Evolutionary conservation across 2,329 filamentous ascomycete genomes (phyloP), one percentile per base, ranked within the genome.

Genomic region (Fusarium longipes): DNA sequence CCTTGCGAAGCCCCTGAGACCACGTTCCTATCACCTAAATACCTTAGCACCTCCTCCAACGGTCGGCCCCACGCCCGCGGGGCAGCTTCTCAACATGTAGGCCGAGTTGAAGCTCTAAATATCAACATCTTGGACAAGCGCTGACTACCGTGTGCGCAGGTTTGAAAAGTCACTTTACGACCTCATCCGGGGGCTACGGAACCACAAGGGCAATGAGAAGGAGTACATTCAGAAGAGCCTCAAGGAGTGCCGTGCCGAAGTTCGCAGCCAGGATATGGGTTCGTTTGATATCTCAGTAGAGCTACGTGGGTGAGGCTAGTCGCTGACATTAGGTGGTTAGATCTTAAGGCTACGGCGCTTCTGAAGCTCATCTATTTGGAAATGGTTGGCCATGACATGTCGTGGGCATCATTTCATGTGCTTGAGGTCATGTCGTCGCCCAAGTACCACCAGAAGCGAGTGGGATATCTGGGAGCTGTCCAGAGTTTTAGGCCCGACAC

Each of bases 351-450:
- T 20, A 98, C 93, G 32, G 96, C 96, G 43, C 86, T 99, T 53
- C 84, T 99, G 75, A 99, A 99, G 83, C 87, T 99, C 73, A 91
- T 97, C 52, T 99, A 99, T 78, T 88, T 99, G 70, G 96, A 99
- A 78, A 99, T 99, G 96, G 94, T 98, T 72, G 96, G 96, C 15
- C 92, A 98, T 77, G 96, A 98, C 80, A 99, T 99, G 96, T 97
- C 95, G 5, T 99, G 96, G 96, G 96, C 96, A 6, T 94, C 94
- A 14, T 99, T 99, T 81, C 93, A 99, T 78, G 95, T 98, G 51
- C 89, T 99, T 45, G 96, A 99, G 82, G 96, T 99, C 81, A 99
- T 99, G 96, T 97, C 94, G 35, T 97, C 93, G 36, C 85, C 91
- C 45, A 98, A 97, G 77, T 97, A 97, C 78, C 87, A 93, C 70